Evolutionary conservation across 371 early-diverging fungal genomes (phyloP).

Genomic region (Capillidium heterosporum): DNA sequence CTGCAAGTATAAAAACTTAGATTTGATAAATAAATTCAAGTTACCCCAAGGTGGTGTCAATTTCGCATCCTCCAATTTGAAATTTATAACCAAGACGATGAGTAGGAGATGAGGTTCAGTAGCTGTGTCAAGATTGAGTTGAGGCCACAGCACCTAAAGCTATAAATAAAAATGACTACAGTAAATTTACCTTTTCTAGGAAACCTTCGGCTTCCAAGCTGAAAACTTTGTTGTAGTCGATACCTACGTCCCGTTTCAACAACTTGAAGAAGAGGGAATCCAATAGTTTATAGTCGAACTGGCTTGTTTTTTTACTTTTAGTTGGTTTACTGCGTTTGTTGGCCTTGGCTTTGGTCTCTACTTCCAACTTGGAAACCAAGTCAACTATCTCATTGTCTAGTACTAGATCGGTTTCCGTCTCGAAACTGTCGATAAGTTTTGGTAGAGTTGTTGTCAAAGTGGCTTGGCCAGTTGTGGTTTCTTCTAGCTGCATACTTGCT

Average conservation of each 20-base stretch:
- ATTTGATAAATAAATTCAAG: background rate
- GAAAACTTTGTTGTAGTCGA: background rate
- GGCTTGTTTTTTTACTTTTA: too few relatives aligned
- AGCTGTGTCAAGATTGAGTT: background rate
- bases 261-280: too few relatives aligned
- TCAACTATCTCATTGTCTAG: too few relatives aligned
- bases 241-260: background rate
- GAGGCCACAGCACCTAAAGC: background rate
- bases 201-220: background rate
- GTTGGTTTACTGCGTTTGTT: too few relatives aligned
- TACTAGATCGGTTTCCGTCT: background rate
- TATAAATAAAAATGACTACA: too few relatives aligned
- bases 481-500: too few relatives aligned
- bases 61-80: background rate
- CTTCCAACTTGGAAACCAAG: too few relatives aligned
- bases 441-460: background rate
- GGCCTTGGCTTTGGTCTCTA: too few relatives aligned
- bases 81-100: background rate
- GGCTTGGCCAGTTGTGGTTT: too few relatives aligned
- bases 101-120: background rate
- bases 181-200: background rate
- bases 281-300: too few relatives aligned
- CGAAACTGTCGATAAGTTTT: background rate
- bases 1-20: background rate
- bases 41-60: background rate